These are phyloP conservation scores for Fusarium sp. DNA, from an alignment of 2,329 filamentous ascomycete genomes.

Conservation along the genomic window DNA sequence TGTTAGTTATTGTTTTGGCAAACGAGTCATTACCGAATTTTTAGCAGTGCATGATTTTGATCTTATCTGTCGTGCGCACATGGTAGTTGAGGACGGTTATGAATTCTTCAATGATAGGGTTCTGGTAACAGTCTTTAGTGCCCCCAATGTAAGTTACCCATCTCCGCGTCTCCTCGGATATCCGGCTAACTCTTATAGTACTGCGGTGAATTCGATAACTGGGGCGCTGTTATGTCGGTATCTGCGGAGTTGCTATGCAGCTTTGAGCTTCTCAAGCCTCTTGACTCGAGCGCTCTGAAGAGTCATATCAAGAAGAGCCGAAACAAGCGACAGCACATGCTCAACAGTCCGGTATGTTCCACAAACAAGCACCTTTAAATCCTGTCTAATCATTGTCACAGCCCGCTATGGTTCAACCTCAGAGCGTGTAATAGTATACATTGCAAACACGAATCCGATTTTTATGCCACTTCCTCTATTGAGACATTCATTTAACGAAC, in stretches of 20 bases:
- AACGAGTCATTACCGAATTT: slow-evolving; percentile 98
- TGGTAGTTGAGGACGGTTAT: slow-evolving; percentile 99
- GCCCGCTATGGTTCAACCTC: slow-evolving; percentile 65
- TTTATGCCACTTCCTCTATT: slow-evolving; percentile 29
- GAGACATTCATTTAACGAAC: slow-evolving; percentile 35
- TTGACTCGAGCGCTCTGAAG: slow-evolving; percentile 96
- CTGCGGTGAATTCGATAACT: slow-evolving; percentile 98
- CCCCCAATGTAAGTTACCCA: slow-evolving; percentile 82
- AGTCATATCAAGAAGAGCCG: slow-evolving; percentile 98
- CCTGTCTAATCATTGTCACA: slow-evolving; percentile 40
- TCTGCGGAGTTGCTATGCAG: slow-evolving; percentile 93
- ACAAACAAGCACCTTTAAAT: background rate
- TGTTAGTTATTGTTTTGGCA: slow-evolving; percentile 98
- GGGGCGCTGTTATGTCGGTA: slow-evolving; percentile 99
- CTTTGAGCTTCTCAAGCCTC: slow-evolving; percentile 94
- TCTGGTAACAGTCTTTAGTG: slow-evolving; percentile 95
- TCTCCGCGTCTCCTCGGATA: background rate
- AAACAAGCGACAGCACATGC: slow-evolving; percentile 92
- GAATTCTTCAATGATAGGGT: slow-evolving; percentile 98
- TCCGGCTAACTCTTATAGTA: slow-evolving; percentile 68
- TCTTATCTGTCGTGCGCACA: slow-evolving; percentile 94
- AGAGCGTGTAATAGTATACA: slow-evolving; percentile 57
- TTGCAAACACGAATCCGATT: slow-evolving; percentile 33
- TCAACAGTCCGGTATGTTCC: slow-evolving; percentile 89
- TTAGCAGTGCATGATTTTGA: slow-evolving; percentile 95